These are phyloP conservation scores for Typha latifolia DNA, from an alignment of 176 grass and related monocot species.

Conservation along the genomic window DNA sequence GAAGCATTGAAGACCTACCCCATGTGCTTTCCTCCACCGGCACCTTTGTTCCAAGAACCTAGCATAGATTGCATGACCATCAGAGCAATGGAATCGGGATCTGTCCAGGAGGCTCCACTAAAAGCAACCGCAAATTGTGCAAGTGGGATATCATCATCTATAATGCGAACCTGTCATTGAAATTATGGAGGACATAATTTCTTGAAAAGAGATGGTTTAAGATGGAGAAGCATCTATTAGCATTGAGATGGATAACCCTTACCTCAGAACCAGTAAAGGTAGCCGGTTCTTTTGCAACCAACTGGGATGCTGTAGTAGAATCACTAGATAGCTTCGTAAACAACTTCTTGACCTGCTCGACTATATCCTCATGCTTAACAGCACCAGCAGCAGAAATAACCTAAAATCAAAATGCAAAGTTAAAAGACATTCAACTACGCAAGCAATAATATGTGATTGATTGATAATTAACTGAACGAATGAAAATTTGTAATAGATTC, in stretches of 20 bases:
- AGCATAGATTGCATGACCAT: conserved; percentile 99
- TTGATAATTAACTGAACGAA: background rate
- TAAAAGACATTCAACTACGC: background rate
- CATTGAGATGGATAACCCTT: background rate
- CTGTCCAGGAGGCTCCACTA: conserved; percentile 65
- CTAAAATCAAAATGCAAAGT: conserved; percentile 21
- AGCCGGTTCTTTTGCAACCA: conserved; percentile 68
- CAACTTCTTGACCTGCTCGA: conserved; percentile 60
- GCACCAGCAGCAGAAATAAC: conserved; percentile 87
- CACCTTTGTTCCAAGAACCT: conserved; percentile 85
- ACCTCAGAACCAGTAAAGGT: conserved; percentile 95
- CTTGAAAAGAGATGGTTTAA: background rate
- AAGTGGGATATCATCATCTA: conserved; percentile 90
- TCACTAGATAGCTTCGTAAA: conserved; percentile 66
- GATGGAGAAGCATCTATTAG: background rate
- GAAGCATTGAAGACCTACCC: conserved; percentile 35
- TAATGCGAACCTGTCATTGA: conserved; percentile 59
- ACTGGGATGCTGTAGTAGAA: conserved; percentile 59
- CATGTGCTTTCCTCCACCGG: conserved; percentile 78
- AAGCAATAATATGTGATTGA: background rate
- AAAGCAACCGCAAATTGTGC: conserved; percentile 98
- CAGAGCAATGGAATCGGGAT: conserved; percentile 93
- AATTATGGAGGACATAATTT: conserved; percentile 10
- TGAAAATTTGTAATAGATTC: background rate
- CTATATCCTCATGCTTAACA: conserved; percentile 86